A percentile compares a stretch with the other conserved stretches of the same genome.
phyloP scores from a whole-genome alignment of 2,329 filamentous ascomycete species.

The Alternaria dauci region DNA sequence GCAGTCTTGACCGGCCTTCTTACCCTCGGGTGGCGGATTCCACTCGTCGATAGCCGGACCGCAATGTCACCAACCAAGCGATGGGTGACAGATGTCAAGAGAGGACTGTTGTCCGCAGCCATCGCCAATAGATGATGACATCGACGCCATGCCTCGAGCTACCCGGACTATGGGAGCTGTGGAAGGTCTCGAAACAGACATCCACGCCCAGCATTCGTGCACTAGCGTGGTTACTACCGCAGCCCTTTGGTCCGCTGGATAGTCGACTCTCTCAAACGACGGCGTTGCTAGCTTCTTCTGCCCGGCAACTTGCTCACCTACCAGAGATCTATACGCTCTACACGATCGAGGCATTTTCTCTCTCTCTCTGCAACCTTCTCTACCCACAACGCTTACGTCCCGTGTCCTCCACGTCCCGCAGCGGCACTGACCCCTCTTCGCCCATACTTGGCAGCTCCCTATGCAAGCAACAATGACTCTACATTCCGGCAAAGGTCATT shows the following conservation, averaged over 20 bases:
- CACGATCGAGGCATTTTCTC: not conserved
- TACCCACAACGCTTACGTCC: not conserved
- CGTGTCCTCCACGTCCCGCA: not conserved
- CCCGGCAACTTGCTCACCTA: not conserved
- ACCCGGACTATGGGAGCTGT: constrained; percentile 1
- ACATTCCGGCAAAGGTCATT: constrained; percentile 2
- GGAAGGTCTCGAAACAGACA: not conserved
- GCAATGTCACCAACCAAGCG: not conserved
- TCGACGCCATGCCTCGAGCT: constrained; percentile 1
- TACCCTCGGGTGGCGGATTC: constrained; percentile 6
- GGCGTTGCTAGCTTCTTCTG: not conserved
- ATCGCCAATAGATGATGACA: not conserved
- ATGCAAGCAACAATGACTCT: constrained; percentile 6
- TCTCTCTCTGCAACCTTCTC: not conserved
- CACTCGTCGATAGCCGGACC: constrained; percentile 26
- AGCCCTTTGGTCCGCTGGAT: constrained; percentile 3
- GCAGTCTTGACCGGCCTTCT: constrained; percentile 13
- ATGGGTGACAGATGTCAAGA: constrained; percentile 13
- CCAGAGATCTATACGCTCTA: not conserved
- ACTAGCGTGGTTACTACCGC: not conserved
- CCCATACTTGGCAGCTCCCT: not conserved
- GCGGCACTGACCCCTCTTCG: constrained; percentile 4
- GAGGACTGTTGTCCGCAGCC: constrained; percentile 4
- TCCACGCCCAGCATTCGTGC: not conserved
- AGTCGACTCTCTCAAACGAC: constrained; percentile 2